Base-by-base conservation (phyloP, 345 rosid species). In the Chamaenerion angustifolium region DNA sequence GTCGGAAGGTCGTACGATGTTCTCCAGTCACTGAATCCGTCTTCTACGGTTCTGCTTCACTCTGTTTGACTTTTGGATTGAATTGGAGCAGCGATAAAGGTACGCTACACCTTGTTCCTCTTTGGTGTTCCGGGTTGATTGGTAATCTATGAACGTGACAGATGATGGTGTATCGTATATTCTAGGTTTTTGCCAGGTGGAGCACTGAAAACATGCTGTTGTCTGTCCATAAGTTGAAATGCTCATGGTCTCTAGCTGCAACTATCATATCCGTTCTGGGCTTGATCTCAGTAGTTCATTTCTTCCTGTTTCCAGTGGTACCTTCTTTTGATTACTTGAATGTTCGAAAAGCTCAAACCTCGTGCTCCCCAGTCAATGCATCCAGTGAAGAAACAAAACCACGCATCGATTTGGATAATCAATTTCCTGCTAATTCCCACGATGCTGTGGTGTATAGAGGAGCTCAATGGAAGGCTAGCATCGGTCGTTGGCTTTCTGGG, bases 401-500 rank as follows among this genome's bases (percentile, higher is more conserved):
- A 35, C 59, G 63, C 1, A 61, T 73, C 52, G 68, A 74, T 69
- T 77, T 89, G 50, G 78, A 72, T 59, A 59, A 49, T 3, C 74
- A 58, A 60, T 81, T 90, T 68, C 95, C 92, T n/a, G 70, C 70
- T n/a, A 94, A 86, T 53, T 73, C 58, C 57, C 92, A 77, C 49
- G 62, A 72, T 13, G 94, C 83, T 8, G 85, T 87, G 16, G 70
- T 78, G 46, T 84, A 84, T 71, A 77, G 71, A 23, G 73, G 83
- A 57, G 89, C 93, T 19, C 85, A 96, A 0, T 92, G 98, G 98
- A 92, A 82, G 65, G 77, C 85, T 11, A 70, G 67, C 60, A 77
- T 84, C 14, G 98, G 96, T 3, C 79, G 70, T 48, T 87, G 98
- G 98, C 95, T 90, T 64, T 83, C 89, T 60, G 76, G 83, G 23